Evolutionary conservation across 2,329 filamentous ascomycete genomes (phyloP).

Genomic region (Tolypocladium tundrense): DNA sequence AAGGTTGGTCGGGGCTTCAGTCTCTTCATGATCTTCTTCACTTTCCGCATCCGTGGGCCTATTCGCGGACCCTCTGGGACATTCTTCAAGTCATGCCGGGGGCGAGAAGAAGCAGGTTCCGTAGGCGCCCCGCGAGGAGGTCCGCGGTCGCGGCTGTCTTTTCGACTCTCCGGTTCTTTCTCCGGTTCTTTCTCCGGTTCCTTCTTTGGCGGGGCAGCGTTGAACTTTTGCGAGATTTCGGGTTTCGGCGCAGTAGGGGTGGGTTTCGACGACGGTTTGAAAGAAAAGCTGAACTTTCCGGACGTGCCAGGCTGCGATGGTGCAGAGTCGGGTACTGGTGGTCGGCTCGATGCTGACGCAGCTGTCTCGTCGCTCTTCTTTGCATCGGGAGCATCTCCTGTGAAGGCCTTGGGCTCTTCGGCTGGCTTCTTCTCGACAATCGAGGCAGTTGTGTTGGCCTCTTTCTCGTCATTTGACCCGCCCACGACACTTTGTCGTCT

Average conservation of each 20-base stretch:
- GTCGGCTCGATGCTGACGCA: background rate
- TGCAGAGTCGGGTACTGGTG: conserved; percentile 32
- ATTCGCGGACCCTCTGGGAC: conserved; percentile 23
- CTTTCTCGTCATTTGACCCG: conserved; percentile 5
- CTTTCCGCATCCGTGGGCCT: conserved; percentile 46
- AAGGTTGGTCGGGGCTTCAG: conserved; percentile 63
- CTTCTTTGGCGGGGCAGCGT: conserved; percentile 46
- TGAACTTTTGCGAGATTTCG: conserved; percentile 59
- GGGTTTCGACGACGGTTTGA: conserved; percentile 63
- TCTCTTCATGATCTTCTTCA: conserved; percentile 59
- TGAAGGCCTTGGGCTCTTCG: background rate
- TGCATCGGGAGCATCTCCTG: background rate
- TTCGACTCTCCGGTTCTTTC: background rate
- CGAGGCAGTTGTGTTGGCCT: conserved; percentile 8
- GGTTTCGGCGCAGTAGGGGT: conserved; percentile 48
- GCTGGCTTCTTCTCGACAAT: conserved; percentile 1
- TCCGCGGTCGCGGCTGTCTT: conserved; percentile 29
- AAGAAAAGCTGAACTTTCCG: conserved; percentile 85
- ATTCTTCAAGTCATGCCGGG: conserved; percentile 21
- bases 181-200: conserved; percentile 19
- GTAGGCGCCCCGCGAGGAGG: conserved; percentile 40
- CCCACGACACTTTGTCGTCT: conserved; percentile 9
- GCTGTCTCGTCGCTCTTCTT: conserved; percentile 3
- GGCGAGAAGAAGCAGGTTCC: conserved; percentile 41
- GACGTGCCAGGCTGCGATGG: conserved; percentile 31